phyloP scores from a whole-genome alignment of 2,329 filamentous ascomycete species.

The Passalora sequoiae region DNA sequence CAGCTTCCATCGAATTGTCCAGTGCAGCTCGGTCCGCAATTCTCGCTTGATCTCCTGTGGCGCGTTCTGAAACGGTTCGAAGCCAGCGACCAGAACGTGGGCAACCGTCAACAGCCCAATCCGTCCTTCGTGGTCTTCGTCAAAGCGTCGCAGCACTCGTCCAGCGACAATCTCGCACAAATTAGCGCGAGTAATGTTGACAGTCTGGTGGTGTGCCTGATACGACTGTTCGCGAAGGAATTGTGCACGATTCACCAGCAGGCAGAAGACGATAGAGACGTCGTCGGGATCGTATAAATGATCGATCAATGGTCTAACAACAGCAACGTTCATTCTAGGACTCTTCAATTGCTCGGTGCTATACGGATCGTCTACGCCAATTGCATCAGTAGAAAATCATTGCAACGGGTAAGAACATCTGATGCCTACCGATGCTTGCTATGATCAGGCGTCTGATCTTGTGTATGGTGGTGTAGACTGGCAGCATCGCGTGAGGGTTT shows the following conservation, averaged over 20 bases:
- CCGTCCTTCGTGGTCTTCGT: slow-evolving; percentile 68
- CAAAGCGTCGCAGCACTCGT: slow-evolving; percentile 70
- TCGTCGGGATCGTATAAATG: slow-evolving; percentile 74
- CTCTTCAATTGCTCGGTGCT: slow-evolving; percentile 73
- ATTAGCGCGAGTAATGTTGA: slow-evolving; percentile 70
- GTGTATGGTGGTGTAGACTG: slow-evolving; percentile 74
- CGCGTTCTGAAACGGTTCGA: slow-evolving; percentile 80
- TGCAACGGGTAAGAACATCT: neutral
- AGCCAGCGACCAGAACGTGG: slow-evolving; percentile 75
- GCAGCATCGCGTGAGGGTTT: slow-evolving; percentile 58
- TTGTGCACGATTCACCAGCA: slow-evolving; percentile 75
- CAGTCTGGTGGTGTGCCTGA: slow-evolving; percentile 72
- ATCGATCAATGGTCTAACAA: slow-evolving; percentile 77
- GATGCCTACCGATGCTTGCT: slow-evolving; percentile 41
- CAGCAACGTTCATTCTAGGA: slow-evolving; percentile 73
- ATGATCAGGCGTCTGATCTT: slow-evolving; percentile 44
- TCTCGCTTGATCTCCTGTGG: slow-evolving; percentile 61
- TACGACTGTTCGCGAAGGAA: slow-evolving; percentile 74
- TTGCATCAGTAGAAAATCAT: slow-evolving; percentile 10
- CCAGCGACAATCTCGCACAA: slow-evolving; percentile 76
- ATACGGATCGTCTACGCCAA: slow-evolving; percentile 53
- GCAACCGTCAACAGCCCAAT: slow-evolving; percentile 67
- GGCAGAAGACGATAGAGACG: slow-evolving; percentile 77
- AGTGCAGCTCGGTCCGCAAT: slow-evolving; percentile 45
- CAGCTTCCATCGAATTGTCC: slow-evolving; percentile 39